phyloP scores from a whole-genome alignment of 768 basidiomycete species.

The Mycena belliarum region DNA sequence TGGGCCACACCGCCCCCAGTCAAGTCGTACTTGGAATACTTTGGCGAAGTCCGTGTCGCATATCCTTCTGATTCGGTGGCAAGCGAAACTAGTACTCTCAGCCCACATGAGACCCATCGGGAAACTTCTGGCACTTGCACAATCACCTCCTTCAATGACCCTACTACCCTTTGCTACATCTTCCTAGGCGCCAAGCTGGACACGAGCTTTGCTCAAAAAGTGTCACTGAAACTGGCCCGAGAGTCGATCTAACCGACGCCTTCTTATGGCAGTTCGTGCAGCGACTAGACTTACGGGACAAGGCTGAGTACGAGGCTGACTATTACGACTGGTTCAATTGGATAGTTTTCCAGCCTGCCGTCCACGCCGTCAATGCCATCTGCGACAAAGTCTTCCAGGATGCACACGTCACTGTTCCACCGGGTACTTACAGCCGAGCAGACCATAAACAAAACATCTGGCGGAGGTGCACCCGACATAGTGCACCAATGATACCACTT shows the following conservation, averaged over 20 bases:
- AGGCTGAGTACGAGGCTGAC: neutral
- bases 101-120: neutral
- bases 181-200: neutral
- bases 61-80: neutral
- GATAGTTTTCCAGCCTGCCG: constrained; percentile 1
- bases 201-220: neutral
- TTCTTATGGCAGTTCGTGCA: neutral
- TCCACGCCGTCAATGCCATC: constrained; percentile 6
- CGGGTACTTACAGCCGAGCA: neutral
- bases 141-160: neutral
- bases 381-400: neutral
- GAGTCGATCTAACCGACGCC: neutral
- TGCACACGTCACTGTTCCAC: neutral
- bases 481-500: neutral
- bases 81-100: neutral
- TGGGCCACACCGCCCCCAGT: constrained; percentile 4
- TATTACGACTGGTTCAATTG: constrained; percentile 5
- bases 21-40: constrained; percentile 1
- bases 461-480: constrained; percentile 1
- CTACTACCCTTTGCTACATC: neutral
- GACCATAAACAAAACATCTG: neutral
- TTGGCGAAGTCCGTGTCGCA: neutral
- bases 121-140: neutral
- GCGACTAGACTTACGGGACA: neutral
- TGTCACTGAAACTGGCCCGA: neutral